Percentiles rank a stretch among this genome's conserved stretches.
phyloP scores from a whole-genome alignment of 2,329 filamentous ascomycete species.

The Ascomycota sp. region DNA sequence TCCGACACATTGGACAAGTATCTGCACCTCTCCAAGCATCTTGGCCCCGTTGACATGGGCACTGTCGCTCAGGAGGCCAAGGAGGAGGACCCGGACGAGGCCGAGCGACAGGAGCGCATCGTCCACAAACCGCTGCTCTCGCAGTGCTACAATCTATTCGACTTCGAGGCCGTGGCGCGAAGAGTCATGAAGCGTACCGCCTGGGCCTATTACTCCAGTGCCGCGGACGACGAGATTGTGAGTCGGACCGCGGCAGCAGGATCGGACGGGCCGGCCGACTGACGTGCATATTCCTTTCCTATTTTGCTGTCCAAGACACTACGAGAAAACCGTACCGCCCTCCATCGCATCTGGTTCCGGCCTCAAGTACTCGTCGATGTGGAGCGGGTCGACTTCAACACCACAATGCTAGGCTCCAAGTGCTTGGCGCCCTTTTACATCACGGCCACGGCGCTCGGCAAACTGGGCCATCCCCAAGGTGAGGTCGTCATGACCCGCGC shows the following conservation, averaged over 20 bases:
- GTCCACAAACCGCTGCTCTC: constrained; percentile 55
- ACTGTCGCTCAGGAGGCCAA: constrained; percentile 53
- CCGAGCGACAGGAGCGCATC: constrained; percentile 49
- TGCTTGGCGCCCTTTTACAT: constrained; percentile 82
- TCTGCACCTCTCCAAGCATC: constrained; percentile 62
- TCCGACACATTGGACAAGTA: constrained; percentile 74
- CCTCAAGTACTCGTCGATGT: constrained; percentile 78
- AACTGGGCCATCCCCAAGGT: constrained; percentile 80
- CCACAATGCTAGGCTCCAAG: constrained; percentile 81
- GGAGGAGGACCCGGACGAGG: constrained; percentile 37
- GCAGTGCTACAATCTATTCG: constrained; percentile 81
- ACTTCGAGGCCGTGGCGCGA: constrained; percentile 85
- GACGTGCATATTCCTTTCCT: neutral
- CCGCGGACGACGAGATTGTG: constrained; percentile 33
- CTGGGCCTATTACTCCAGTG: constrained; percentile 95
- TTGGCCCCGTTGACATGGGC: constrained; percentile 72
- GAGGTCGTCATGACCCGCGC: constrained; percentile 78
- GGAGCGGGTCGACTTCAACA: constrained; percentile 63
- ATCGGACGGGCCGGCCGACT: neutral
- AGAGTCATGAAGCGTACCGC: constrained; percentile 86
- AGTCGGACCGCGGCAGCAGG: neutral
- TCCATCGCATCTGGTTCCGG: constrained; percentile 93
- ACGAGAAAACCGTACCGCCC: constrained; percentile 85
- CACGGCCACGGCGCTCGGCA: constrained; percentile 84
- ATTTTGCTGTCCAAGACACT: constrained; percentile 37